These are phyloP conservation scores for Podila horticola DNA, from an alignment of 192 early-diverging fungal species.

Conservation along the genomic window DNA sequence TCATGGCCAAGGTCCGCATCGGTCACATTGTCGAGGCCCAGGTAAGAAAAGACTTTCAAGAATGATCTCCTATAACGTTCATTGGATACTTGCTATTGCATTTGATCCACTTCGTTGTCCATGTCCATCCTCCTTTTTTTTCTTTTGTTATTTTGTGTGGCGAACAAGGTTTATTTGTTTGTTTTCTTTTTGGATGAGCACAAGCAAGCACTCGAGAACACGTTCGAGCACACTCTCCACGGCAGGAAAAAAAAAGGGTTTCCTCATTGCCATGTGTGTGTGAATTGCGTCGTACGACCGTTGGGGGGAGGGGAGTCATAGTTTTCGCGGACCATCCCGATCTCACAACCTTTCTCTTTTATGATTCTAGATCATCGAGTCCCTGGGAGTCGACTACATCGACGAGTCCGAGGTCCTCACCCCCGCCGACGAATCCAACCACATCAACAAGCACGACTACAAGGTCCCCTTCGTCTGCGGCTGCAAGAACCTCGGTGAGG, in stretches of 20 bases:
- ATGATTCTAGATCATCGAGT: slow-evolving; percentile 93
- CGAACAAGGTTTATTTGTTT: neutral
- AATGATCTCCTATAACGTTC: neutral
- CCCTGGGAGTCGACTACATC: slow-evolving; percentile 94
- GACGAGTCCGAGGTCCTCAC: slow-evolving; percentile 98
- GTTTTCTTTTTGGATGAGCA: neutral
- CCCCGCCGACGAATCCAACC: slow-evolving; percentile 94
- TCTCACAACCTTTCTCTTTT: too few relatives aligned
- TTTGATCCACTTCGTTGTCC: neutral
- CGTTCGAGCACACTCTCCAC: too few relatives aligned
- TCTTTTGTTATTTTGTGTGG: neutral
- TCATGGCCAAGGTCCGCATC: slow-evolving; percentile 99
- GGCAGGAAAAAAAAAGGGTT: slow-evolving; percentile 52
- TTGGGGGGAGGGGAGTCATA: slow-evolving; percentile 81
- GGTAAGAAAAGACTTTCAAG: slow-evolving; percentile 22
- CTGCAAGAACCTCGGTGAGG: slow-evolving; percentile 96
- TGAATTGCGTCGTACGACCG: slow-evolving; percentile 96
- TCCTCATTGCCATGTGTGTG: slow-evolving; percentile 99
- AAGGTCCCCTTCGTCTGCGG: slow-evolving; percentile 98
- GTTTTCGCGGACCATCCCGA: too few relatives aligned
- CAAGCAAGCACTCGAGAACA: neutral
- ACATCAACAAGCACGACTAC: slow-evolving; percentile 95
- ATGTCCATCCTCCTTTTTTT: neutral
- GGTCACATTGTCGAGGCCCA: slow-evolving; percentile 99
- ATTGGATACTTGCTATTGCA: too few relatives aligned